Evolutionary conservation across 495 filamentous ascomycete species (phyloP), one percentile per base, ranked within the genome.

Genomic region (Lophiostoma macrostomum): DNA sequence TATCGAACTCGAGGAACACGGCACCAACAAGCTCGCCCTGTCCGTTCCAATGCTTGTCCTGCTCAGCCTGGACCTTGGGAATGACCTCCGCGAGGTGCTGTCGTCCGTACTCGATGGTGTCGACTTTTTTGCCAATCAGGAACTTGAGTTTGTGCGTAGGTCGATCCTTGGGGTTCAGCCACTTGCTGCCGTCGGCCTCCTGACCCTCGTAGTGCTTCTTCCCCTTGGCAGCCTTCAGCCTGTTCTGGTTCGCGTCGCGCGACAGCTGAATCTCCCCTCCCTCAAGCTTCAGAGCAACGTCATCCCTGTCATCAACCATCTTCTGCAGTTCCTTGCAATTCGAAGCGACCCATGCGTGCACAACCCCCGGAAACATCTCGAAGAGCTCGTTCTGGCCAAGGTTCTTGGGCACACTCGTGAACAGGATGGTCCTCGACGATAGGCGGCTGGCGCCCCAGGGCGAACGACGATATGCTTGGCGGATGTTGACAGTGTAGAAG

Each of bases 401-500:
- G 57, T 91, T 94, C 5, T 80, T 71, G 30, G 93, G 90, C 16
- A 98, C 90, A 8, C 87, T 86, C 22, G 88, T 84, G 69, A 96
- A 95, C 12, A 98, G 82, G 5, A 98, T 89, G 27, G 91, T 97
- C 53, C 90, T 82, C 3, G 93, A 94, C 1, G 94, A 97, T 53
- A 97, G 84, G 60, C 91, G 88, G 61, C 82, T 86, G 40, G 90
- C 80, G 69, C 96, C 91, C 23, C 88, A 74, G 13, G 91, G 91
- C 30, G 90, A 91, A 50, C 95, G 77, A 40, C 93, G 76, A 72
- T 95, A 96, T 1, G 94, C 93, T 74, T 98, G 94, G 60, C 91
- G 89, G 51, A 97, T 69, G 69, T 95, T 96, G 78, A 96, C 87
- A 70, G 87, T 95, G 79, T 81, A 96, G 67, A 98, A 85, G 71